Evolutionary conservation across 2,329 filamentous ascomycete species (phyloP).

Genomic region (Penicillium frequentans): DNA sequence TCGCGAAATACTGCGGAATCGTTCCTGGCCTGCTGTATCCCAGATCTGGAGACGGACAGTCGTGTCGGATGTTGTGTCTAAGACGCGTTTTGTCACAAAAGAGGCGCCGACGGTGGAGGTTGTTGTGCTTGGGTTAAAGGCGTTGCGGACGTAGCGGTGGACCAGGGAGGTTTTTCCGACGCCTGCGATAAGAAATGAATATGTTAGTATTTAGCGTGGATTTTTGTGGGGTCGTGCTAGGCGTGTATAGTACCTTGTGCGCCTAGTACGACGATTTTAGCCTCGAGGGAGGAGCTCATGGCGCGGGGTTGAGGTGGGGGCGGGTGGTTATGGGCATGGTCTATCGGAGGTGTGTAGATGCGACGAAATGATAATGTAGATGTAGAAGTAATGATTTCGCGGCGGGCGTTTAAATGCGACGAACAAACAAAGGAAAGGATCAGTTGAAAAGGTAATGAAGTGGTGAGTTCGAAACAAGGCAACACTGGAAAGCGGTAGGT

Average conservation of each 20-base stretch:
- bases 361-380: not conserved
- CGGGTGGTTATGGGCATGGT: conserved; percentile 33
- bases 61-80: conserved; percentile 82
- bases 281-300: conserved; percentile 52
- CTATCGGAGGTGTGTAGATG: conserved; percentile 10
- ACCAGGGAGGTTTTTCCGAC: conserved; percentile 56
- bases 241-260: conserved; percentile 44
- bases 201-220: not conserved
- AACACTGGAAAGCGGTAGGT: conserved; percentile 13
- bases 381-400: not conserved
- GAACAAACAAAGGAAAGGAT: not conserved
- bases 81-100: conserved; percentile 75
- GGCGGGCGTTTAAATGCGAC: not conserved
- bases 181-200: conserved; percentile 29
- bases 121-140: conserved; percentile 43
- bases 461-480: not conserved
- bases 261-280: conserved; percentile 55
- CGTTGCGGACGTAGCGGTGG: conserved; percentile 50
- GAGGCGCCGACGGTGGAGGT: conserved; percentile 75
- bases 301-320: conserved; percentile 30
- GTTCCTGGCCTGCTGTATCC: conserved; percentile 95
- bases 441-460: not conserved
- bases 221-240: not conserved
- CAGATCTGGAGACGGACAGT: conserved; percentile 91
- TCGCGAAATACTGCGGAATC: conserved; percentile 89